Evolutionary conservation across 2,329 filamentous ascomycete species (phyloP).

Genomic region (Aspergillus terreus): DNA sequence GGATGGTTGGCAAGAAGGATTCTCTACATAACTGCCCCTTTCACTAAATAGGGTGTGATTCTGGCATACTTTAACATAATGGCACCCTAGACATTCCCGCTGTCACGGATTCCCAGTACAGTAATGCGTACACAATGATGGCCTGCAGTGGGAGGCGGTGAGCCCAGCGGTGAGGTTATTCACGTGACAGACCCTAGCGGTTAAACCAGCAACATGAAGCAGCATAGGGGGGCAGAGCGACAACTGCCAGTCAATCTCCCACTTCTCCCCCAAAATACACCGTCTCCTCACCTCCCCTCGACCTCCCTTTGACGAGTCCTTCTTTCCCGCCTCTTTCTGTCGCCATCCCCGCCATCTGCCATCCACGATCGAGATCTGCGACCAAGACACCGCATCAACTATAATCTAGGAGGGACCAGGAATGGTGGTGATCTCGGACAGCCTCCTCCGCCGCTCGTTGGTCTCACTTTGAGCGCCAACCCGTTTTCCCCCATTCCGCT

Average conservation of each 20-base stretch:
- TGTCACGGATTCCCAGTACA: constrained; percentile 2
- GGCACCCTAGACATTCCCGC: too few species aligned
- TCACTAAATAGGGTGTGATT: too few species aligned
- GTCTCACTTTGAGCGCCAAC: constrained; percentile 30
- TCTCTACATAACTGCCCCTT: too few species aligned
- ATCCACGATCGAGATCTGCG: not conserved
- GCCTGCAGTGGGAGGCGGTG: constrained; percentile 11
- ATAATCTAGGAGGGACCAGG: constrained; percentile 19
- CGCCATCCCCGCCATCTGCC: not conserved
- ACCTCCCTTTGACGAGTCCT: not conserved
- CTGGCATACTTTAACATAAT: too few species aligned
- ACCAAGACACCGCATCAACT: not conserved
- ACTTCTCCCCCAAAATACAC: constrained; percentile 20
- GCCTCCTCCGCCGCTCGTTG: constrained; percentile 33
- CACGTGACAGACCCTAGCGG: constrained; percentile 21
- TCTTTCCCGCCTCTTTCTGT: constrained; percentile 2
- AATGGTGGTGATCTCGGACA: constrained; percentile 29
- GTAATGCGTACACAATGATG: constrained; percentile 6
- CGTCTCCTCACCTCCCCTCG: constrained; percentile 12
- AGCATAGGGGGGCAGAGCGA: constrained; percentile 25
- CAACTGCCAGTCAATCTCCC: constrained; percentile 25
- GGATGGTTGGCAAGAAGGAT: too few species aligned
- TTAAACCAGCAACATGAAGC: constrained; percentile 18
- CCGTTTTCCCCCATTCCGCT: constrained; percentile 13
- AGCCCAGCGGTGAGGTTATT: constrained; percentile 10